phyloP scores from a whole-genome alignment of 257 asterid genomes.

The Nicotiana tabacum region DNA sequence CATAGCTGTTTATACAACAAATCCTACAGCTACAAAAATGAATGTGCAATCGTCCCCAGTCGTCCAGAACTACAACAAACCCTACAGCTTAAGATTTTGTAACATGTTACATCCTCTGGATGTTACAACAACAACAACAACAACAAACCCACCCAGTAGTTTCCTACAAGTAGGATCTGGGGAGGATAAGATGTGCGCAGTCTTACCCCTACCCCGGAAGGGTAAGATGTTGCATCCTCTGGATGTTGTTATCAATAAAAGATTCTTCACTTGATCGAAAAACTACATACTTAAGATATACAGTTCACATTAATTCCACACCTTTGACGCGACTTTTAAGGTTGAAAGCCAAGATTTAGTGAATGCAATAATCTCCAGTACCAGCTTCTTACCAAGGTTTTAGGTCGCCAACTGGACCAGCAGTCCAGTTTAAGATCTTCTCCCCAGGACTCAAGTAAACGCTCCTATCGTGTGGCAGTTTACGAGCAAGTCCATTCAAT shows the following conservation, averaged over 20 bases:
- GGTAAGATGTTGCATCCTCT: neutral
- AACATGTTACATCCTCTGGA: neutral
- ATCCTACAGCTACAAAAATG: slow-evolving; percentile 4
- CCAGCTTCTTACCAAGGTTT: slow-evolving; percentile 57
- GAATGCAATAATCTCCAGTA: neutral
- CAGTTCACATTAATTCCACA: slow-evolving; percentile 2
- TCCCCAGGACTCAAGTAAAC: slow-evolving; percentile 54
- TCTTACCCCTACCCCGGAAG: no score
- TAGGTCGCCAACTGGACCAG: slow-evolving; percentile 76
- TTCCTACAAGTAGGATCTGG: no score
- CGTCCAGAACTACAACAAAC: neutral
- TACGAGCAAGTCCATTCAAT: slow-evolving; percentile 82
- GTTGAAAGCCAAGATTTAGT: neutral
- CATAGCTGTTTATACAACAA: neutral
- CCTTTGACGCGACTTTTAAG: neutral
- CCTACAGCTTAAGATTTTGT: neutral
- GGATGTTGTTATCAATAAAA: neutral
- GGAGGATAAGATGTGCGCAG: no score
- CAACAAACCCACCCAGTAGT: no score
- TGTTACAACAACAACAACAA: no score
- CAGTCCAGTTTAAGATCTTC: slow-evolving; percentile 78
- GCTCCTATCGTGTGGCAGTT: slow-evolving; percentile 55
- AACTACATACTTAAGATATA: neutral
- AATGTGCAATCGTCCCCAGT: neutral
- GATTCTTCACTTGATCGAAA: neutral